A percentile compares a stretch with the other conserved stretches of the same genome.
Evolutionary conservation across 2,329 filamentous ascomycete species (phyloP).

Genomic region (Leptographium galeiforme): DNA sequence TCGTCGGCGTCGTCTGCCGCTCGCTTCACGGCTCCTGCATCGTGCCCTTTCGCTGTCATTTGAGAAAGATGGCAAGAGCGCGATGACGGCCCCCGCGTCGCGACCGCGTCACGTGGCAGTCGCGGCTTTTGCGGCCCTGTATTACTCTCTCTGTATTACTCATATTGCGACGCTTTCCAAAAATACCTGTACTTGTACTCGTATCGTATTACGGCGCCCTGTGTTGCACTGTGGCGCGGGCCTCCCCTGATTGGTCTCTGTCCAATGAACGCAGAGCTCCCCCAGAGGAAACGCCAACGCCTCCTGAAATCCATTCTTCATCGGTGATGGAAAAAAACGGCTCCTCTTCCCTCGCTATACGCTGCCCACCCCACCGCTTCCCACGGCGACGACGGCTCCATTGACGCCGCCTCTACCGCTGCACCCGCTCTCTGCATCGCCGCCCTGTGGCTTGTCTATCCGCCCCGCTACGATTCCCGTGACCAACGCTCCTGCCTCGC

Average conservation of each 20-base stretch:
- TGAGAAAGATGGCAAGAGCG: no score
- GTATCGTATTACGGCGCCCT: background rate
- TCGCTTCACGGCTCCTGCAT: background rate
- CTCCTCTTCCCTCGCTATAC: background rate
- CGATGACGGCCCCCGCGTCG: background rate
- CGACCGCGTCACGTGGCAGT: background rate
- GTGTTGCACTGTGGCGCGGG: background rate
- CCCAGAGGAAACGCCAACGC: background rate
- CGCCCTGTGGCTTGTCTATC: background rate
- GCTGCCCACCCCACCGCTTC: background rate
- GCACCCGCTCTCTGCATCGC: background rate
- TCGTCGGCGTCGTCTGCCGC: background rate
- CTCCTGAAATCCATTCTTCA: slow-evolving; percentile 2
- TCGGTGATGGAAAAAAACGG: background rate
- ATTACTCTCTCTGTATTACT: background rate
- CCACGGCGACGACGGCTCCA: background rate
- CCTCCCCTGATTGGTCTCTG: background rate
- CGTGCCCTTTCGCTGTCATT: no score
- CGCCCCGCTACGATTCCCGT: background rate
- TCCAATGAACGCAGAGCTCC: background rate
- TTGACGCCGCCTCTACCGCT: background rate
- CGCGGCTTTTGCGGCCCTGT: background rate
- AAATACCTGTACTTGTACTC: background rate
- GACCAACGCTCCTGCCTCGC: background rate
- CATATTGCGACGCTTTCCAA: background rate